phyloP scores from a whole-genome alignment of 179 eudicot genomes.

The Corrigiola litoralis region DNA sequence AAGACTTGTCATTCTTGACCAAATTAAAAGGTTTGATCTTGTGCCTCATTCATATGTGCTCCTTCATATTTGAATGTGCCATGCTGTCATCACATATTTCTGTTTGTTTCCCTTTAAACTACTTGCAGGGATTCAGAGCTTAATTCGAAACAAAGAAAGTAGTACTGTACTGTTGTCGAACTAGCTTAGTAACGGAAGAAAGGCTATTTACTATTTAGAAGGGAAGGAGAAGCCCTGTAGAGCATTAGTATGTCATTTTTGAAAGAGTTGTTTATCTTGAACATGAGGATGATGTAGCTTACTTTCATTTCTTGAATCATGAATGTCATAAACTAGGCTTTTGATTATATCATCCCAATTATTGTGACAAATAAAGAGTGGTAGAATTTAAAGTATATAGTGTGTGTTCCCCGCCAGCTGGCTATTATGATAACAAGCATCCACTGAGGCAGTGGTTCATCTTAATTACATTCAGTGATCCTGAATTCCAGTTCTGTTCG shows the following conservation, averaged over 20 bases:
- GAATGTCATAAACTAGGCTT: conserved; percentile 14
- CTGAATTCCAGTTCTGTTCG: too few species aligned
- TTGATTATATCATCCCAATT: conserved; percentile 7
- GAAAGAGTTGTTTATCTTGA: conserved; percentile 11
- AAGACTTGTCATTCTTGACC: conserved; percentile 92
- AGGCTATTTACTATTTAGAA: conserved; percentile 1
- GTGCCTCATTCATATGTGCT: not conserved
- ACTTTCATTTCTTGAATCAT: conserved; percentile 6
- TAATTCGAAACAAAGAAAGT: conserved; percentile 27
- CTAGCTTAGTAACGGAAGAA: conserved; percentile 12
- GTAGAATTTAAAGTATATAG: too few species aligned
- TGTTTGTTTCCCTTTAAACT: not conserved
- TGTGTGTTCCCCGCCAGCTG: too few species aligned
- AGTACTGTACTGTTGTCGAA: not conserved
- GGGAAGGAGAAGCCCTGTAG: conserved; percentile 5
- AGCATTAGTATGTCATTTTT: conserved; percentile 16
- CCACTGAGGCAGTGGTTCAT: too few species aligned
- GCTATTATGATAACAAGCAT: too few species aligned
- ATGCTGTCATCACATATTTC: too few species aligned
- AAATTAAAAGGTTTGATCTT: conserved; percentile 58
- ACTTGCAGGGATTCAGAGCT: conserved; percentile 34
- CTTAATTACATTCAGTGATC: too few species aligned
- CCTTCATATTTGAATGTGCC: not conserved
- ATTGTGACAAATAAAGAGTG: too few species aligned
- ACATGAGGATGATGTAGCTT: conserved; percentile 15